Evolutionary conservation across 768 basidiomycete genomes (phyloP).

Genomic region (Suillus variegatus): DNA sequence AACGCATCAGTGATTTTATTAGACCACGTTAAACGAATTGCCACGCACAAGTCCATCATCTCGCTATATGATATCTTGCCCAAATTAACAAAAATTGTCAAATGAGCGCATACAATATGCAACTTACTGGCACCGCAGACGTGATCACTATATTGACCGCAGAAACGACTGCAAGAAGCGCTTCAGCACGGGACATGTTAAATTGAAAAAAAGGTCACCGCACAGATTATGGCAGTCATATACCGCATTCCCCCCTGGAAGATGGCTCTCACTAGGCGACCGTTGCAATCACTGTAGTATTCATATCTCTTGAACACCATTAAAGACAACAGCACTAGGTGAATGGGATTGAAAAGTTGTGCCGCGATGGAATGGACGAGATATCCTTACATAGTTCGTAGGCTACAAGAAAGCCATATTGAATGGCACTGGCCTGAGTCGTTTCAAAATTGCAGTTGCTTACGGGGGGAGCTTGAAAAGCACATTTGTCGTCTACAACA

Average conservation of each 20-base stretch:
- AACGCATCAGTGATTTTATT: neutral
- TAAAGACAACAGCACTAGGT: neutral
- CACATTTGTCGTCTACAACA: neutral
- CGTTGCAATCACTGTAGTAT: neutral
- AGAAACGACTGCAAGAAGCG: neutral
- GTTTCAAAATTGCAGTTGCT: slow-evolving; percentile 1
- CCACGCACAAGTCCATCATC: neutral
- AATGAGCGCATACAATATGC: neutral
- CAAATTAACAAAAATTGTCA: neutral
- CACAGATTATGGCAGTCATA: slow-evolving; percentile 2
- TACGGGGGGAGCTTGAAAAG: neutral
- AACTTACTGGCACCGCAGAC: neutral
- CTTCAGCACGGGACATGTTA: neutral
- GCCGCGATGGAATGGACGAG: neutral
- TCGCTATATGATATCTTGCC: neutral
- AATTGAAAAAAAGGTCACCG: neutral
- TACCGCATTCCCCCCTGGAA: neutral
- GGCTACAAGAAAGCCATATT: neutral
- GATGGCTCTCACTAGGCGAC: neutral
- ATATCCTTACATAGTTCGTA: neutral
- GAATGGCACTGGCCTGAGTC: neutral
- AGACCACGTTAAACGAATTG: neutral
- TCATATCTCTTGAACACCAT: slow-evolving; percentile 1
- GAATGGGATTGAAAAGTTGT: too few species aligned
- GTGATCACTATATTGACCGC: neutral